phyloP scores from a whole-genome alignment of 495 filamentous ascomycete species.

The Daldinia loculata region DNA sequence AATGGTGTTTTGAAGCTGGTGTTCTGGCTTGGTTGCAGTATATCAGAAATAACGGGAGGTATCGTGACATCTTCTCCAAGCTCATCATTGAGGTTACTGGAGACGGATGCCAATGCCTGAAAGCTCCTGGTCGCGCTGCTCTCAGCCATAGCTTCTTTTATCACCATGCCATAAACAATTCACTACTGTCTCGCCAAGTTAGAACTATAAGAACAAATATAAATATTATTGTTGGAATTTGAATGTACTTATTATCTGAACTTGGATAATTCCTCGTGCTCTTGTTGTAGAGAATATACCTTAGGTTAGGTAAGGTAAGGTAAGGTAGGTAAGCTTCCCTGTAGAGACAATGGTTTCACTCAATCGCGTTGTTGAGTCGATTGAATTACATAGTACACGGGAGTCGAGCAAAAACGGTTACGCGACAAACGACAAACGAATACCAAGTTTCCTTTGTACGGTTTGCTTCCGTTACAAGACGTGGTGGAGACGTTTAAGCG shows the following conservation, averaged over 20 bases:
- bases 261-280: constrained; percentile 7
- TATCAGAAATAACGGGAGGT: constrained; percentile 32
- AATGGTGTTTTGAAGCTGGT: constrained; percentile 4
- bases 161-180: constrained; percentile 14
- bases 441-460: background rate
- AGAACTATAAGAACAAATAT: background rate
- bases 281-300: background rate
- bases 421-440: background rate
- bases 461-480: background rate
- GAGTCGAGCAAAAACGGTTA: background rate
- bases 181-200: background rate
- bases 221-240: background rate
- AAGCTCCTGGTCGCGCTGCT: constrained; percentile 10
- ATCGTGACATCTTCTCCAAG: constrained; percentile 16
- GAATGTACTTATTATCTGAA: background rate
- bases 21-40: constrained; percentile 15
- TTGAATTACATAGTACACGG: constrained; percentile 1
- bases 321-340: background rate
- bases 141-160: constrained; percentile 11
- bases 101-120: background rate
- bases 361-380: constrained; percentile 2
- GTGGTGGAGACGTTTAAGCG: background rate
- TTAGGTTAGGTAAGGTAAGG: no score
- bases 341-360: background rate
- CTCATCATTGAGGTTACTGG: constrained; percentile 1